Percentiles rank a stretch among this genome's conserved stretches.
phyloP scores from a whole-genome alignment of 768 basidiomycete species.

The Cantharellus anzutake region DNA sequence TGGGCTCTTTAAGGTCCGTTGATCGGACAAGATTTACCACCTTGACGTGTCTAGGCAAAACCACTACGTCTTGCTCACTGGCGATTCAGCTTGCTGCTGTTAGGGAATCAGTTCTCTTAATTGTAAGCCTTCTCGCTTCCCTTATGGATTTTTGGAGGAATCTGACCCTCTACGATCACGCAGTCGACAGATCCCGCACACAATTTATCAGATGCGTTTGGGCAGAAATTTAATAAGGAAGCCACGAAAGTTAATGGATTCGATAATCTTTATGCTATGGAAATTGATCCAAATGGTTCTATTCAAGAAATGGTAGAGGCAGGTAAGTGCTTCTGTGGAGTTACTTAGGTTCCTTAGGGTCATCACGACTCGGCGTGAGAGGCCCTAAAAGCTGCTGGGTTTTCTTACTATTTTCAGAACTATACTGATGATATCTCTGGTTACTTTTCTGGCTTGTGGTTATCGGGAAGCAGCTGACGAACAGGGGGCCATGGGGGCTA shows the following conservation, averaged over 20 bases:
- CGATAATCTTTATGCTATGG: conserved; percentile 94
- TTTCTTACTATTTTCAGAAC: background rate
- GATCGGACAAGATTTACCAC: background rate
- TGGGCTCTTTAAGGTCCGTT: conserved; percentile 20
- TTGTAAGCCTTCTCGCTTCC: conserved; percentile 35
- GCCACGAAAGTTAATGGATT: conserved; percentile 97
- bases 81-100: conserved; percentile 87
- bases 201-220: conserved; percentile 95
- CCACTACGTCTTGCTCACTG: conserved; percentile 90
- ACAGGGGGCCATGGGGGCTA: conserved; percentile 74
- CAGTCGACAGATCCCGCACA: conserved; percentile 99
- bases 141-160: background rate
- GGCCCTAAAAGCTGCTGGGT: background rate
- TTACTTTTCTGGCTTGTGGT: background rate
- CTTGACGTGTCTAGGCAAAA: conserved; percentile 52
- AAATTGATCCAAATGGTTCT: conserved; percentile 94
- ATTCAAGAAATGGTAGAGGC: conserved; percentile 99
- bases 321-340: conserved; percentile 31
- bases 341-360: too few relatives aligned
- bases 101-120: conserved; percentile 90
- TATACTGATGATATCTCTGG: background rate
- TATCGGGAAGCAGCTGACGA: conserved; percentile 12
- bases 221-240: conserved; percentile 98
- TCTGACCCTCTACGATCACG: background rate
- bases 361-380: too few relatives aligned